A percentile compares a stretch with the other conserved stretches of the same genome.
These are phyloP conservation scores for Papilionanthe hybrid DNA, from an alignment of 116 monocot species.

Conservation along the genomic window DNA sequence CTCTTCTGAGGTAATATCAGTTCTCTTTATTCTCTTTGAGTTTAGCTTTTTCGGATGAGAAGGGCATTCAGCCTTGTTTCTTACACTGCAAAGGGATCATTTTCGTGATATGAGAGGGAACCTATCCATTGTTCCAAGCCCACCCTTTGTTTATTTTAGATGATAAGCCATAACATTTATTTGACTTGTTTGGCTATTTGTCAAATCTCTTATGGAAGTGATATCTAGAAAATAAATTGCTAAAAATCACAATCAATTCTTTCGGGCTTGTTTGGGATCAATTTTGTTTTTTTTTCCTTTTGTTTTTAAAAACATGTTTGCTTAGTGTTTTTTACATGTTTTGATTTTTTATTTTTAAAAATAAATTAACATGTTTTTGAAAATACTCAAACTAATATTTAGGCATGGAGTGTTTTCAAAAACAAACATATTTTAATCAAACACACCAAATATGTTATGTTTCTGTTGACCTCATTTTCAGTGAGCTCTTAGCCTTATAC, in stretches of 20 bases:
- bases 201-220: neutral
- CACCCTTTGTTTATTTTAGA: neutral
- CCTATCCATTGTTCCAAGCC: neutral
- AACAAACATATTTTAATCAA: too few species aligned
- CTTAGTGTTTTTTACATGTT: too few species aligned
- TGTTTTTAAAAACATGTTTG: too few species aligned
- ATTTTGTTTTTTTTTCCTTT: too few species aligned
- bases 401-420: too few species aligned
- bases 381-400: too few species aligned
- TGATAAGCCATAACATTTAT: neutral
- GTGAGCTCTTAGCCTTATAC: too few species aligned
- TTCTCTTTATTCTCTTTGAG: neutral
- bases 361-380: too few species aligned
- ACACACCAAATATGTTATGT: too few species aligned
- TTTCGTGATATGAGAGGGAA: neutral
- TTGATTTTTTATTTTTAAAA: too few species aligned
- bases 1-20: conserved; percentile 56
- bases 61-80: neutral
- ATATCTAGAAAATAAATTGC: neutral
- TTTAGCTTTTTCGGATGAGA: neutral
- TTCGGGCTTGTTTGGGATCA: neutral
- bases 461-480: too few species aligned
- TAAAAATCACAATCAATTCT: neutral
- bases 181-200: neutral
- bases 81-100: neutral